Percentiles rank a stretch among this genome's conserved stretches.
Evolutionary conservation across 2,329 filamentous ascomycete genomes (phyloP).

Genomic region (Ophiostoma novo-ulmi): DNA sequence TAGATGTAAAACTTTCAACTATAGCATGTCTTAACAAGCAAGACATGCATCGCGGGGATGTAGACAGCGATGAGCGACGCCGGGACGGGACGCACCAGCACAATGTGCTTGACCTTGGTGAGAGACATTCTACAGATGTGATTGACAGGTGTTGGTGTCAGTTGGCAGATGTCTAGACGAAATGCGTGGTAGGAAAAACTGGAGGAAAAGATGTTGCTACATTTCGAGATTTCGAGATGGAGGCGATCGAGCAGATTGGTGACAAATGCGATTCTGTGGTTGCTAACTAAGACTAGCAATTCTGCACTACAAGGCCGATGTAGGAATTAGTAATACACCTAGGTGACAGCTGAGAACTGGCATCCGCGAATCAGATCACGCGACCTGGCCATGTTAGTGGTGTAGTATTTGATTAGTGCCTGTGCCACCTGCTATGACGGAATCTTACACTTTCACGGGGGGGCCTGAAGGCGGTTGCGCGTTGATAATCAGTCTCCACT

Average conservation of each 20-base stretch:
- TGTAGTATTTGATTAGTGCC: background rate
- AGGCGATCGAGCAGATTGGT: background rate
- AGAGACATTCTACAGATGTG: constrained; percentile 51
- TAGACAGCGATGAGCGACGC: background rate
- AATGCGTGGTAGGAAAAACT: background rate
- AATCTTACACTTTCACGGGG: background rate
- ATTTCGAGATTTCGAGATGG: constrained; percentile 1
- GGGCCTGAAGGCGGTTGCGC: background rate
- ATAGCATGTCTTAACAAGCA: background rate
- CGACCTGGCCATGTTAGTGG: background rate
- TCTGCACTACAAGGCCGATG: constrained; percentile 3
- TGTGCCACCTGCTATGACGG: constrained; percentile 7
- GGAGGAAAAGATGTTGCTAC: background rate
- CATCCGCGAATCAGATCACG: background rate
- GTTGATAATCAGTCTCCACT: background rate
- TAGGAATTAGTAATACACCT: background rate
- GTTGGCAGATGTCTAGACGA: background rate
- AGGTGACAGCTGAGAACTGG: background rate
- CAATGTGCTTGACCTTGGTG: constrained; percentile 67
- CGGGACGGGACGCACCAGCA: constrained; percentile 47
- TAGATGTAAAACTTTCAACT: constrained; percentile 12
- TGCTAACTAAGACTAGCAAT: background rate
- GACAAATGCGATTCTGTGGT: constrained; percentile 6
- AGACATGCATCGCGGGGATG: background rate
- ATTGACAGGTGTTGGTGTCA: background rate